Base-by-base conservation (phyloP, 2,329 filamentous ascomycete species). In the Colletotrichum costaricense region DNA sequence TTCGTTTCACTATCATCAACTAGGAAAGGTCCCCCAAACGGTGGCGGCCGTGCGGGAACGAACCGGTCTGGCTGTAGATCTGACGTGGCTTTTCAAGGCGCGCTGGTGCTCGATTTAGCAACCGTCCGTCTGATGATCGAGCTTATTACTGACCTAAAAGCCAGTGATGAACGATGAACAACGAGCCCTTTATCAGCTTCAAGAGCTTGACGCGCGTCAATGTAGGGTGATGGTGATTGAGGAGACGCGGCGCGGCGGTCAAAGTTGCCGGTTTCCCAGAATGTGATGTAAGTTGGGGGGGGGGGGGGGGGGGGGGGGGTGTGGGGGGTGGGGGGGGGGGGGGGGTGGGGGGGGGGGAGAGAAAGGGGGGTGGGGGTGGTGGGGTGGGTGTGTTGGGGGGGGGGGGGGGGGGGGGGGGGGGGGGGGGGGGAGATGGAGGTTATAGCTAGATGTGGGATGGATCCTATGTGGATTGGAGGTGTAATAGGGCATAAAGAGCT, bases 1-100 rank as follows among this genome's bases (percentile, higher is more conserved):
- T 72, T 72, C 65, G 69, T 72, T 69, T 72, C 69, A 63, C 69
- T 67, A 69, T 63, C 58, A 22, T 63, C 5, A 12, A 26, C 63
- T 28, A 54, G 58, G 69, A 35, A 58, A 58, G 54, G 65, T 68
- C 33, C 24, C 62, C 30, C 49, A n/a, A 49, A 49, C 42, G 69
- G 67, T 30, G 22, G 24, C 28, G 67, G 35, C 59, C 49, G 70
- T 62, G 70, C 70, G 70, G 52, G 30, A 42, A 62, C 46, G 49
- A 49, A 62, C 46, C 46, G 52, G 60, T n/a, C n/a, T 52, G 42
- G 42, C 11, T 22, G 12, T 5, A 22, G 52, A 60, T 52, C 56
- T 66, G 70, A 57, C 56, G 70, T 54, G 70, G 60, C 70, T 69
- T 68, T 68, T 33, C 28, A 49, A 46, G 33, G 3, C 30, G 38